Conservation (phyloP, 495 filamentous ascomycete species). For the Penicillium steckii region DNA sequence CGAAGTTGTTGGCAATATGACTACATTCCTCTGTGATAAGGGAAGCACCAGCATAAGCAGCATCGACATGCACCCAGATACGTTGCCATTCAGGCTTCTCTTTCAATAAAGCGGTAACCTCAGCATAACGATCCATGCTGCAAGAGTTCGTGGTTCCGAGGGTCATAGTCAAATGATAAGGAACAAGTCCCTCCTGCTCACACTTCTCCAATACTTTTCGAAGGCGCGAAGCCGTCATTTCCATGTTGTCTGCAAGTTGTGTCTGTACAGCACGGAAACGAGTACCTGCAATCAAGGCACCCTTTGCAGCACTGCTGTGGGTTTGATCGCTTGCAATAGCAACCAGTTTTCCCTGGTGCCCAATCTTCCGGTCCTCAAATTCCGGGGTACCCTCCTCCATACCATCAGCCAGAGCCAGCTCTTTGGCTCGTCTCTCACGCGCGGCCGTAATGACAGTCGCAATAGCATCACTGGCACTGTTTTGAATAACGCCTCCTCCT, state of each 20-base stretch:
- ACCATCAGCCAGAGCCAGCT: slow-evolving; percentile 49
- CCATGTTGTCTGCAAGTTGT: slow-evolving; percentile 58
- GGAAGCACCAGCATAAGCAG: slow-evolving; percentile 87
- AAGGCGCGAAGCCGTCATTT: slow-evolving; percentile 66
- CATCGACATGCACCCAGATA: slow-evolving; percentile 96
- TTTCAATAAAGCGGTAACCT: slow-evolving; percentile 62
- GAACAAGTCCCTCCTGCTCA: slow-evolving; percentile 64
- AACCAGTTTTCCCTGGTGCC: slow-evolving; percentile 68
- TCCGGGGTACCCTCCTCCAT: slow-evolving; percentile 46
- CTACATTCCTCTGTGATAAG: slow-evolving; percentile 80
- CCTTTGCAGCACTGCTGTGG: slow-evolving; percentile 85
- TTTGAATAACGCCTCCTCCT: slow-evolving; percentile 93
- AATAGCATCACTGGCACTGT: slow-evolving; percentile 86
- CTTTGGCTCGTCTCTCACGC: slow-evolving; percentile 68
- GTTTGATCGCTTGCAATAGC: slow-evolving; percentile 77
- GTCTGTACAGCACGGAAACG: slow-evolving; percentile 69
- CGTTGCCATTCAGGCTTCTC: slow-evolving; percentile 57
- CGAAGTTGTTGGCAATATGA: slow-evolving; percentile 61
- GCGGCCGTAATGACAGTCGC: slow-evolving; percentile 88
- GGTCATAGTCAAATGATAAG: slow-evolving; percentile 84
- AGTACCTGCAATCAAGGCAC: slow-evolving; percentile 79
- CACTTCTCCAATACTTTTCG: slow-evolving; percentile 59
- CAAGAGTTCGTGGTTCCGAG: slow-evolving; percentile 88
- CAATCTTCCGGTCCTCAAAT: slow-evolving; percentile 59
- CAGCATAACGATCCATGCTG: slow-evolving; percentile 75